phyloP scores from a whole-genome alignment of 139 green algal species.

The Yamagishiella unicocca region DNA sequence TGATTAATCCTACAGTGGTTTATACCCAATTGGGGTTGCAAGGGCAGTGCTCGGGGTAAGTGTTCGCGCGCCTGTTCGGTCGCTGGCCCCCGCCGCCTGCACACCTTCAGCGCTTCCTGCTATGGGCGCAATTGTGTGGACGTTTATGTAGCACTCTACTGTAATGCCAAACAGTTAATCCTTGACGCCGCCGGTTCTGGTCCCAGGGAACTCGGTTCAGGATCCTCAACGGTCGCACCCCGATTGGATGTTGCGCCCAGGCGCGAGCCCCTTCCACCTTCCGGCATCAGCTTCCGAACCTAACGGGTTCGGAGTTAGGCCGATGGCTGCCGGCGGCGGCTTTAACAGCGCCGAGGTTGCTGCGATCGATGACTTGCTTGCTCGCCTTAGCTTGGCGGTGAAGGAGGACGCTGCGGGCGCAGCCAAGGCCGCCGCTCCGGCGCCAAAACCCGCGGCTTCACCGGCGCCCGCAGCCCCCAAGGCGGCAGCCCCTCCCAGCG shows the following conservation, averaged over 20 bases:
- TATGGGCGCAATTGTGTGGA: no score
- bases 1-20: no score
- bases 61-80: no score
- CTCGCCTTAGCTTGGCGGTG: not conserved
- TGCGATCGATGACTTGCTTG: conserved; percentile 23
- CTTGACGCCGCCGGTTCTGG: no score
- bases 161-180: no score
- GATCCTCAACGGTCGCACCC: not conserved
- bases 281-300: not conserved
- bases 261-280: not conserved
- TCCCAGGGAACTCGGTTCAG: no score
- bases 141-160: no score
- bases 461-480: not conserved
- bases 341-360: not conserved
- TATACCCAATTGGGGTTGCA: no score
- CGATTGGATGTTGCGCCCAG: not conserved
- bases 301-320: not conserved
- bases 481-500: not conserved
- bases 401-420: conserved; percentile 19
- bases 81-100: no score
- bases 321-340: not conserved
- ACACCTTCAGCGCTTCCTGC: no score
- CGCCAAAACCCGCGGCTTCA: not conserved
- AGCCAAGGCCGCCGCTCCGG: not conserved
- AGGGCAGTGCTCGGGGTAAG: no score